Percentiles rank a stretch among this genome's conserved stretches.
phyloP scores from a whole-genome alignment of 2,329 filamentous ascomycete species.

The Geosmithia morbida region DNA sequence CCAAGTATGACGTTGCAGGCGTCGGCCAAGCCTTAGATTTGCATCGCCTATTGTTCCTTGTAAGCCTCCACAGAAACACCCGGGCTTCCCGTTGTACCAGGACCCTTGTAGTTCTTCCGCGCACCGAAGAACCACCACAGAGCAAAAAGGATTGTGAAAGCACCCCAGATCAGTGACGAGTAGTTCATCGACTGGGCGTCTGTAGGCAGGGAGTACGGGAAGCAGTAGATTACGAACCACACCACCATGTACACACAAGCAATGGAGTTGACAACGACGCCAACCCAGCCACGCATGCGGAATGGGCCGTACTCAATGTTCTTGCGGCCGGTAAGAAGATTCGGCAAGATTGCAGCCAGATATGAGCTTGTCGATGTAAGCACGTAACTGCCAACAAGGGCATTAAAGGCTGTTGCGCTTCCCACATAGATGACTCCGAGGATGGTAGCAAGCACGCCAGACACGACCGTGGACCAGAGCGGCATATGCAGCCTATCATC shows the following conservation, averaged over 20 bases:
- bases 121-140: slow-evolving; percentile 24
- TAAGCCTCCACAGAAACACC: not conserved
- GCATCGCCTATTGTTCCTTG: not conserved
- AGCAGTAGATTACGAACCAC: slow-evolving; percentile 51
- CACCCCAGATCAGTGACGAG: slow-evolving; percentile 26
- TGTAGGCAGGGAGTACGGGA: slow-evolving; percentile 32
- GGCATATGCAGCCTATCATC: slow-evolving; percentile 17
- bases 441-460: slow-evolving; percentile 27
- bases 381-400: slow-evolving; percentile 40
- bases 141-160: slow-evolving; percentile 20
- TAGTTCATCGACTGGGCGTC: slow-evolving; percentile 38
- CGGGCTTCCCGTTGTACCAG: not conserved
- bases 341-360: slow-evolving; percentile 46
- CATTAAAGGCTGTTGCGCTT: slow-evolving; percentile 51
- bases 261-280: slow-evolving; percentile 34
- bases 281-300: slow-evolving; percentile 30
- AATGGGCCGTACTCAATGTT: slow-evolving; percentile 38
- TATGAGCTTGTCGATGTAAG: slow-evolving; percentile 27
- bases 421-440: slow-evolving; percentile 52
- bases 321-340: slow-evolving; percentile 27
- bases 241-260: slow-evolving; percentile 42
- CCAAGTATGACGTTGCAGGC: not conserved
- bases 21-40: not conserved
- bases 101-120: slow-evolving; percentile 6
- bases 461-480: slow-evolving; percentile 32